Conservation (phyloP, 148 eudicot genomes). For the Amaranthus cruentus region DNA sequence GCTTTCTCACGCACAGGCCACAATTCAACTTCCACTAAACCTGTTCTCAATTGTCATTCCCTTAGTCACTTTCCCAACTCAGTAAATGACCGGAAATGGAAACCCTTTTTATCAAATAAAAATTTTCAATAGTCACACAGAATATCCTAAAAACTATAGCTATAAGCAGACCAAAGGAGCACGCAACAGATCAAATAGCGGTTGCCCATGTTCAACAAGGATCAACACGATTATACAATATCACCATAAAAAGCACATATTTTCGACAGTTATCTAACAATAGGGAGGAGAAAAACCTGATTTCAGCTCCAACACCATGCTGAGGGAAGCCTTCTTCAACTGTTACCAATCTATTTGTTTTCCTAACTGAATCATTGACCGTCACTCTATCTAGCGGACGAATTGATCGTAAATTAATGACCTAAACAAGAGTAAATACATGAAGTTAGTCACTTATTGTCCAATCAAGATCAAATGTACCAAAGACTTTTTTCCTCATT, state of each 20-base stretch:
- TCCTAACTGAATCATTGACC: conserved; percentile 82
- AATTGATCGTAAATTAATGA: conserved; percentile 83
- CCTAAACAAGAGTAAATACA: conserved; percentile 35
- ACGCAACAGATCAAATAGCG: background rate
- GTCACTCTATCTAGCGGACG: conserved; percentile 81
- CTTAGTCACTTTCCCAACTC: background rate
- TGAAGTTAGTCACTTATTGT: background rate
- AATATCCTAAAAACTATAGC: conserved; percentile 5
- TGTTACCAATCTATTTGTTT: conserved; percentile 74
- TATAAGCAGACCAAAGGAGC: background rate
- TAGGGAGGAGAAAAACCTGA: conserved; percentile 43
- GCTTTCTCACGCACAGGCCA: background rate
- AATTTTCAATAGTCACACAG: background rate
- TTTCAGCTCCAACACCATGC: conserved; percentile 97
- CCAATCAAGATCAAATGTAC: background rate
- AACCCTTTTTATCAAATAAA: too few relatives aligned
- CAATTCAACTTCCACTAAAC: background rate
- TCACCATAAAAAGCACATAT: background rate
- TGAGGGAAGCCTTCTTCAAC: conserved; percentile 91
- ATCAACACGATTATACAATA: background rate
- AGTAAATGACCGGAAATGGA: too few relatives aligned
- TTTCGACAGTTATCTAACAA: background rate
- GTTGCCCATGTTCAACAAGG: background rate
- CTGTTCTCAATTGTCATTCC: background rate
- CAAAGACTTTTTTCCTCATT: background rate